Evolutionary conservation across 768 basidiomycete genomes (phyloP).

Genomic region (Serendipita vermifera): DNA sequence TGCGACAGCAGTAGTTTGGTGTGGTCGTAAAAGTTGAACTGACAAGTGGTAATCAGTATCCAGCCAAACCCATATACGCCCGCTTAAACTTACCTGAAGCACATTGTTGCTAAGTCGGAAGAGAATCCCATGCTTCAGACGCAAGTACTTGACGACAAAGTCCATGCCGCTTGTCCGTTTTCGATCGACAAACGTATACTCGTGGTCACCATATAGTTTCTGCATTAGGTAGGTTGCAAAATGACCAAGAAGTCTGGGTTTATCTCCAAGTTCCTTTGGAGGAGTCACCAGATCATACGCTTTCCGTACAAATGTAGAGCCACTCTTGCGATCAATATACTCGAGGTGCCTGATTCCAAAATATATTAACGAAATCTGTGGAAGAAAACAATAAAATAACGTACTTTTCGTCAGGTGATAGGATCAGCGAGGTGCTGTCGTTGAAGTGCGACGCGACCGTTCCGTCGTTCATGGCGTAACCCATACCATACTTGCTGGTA

Average conservation of each 20-base stretch:
- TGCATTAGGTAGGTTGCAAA: slow-evolving; percentile 95
- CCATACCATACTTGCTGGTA: slow-evolving; percentile 99
- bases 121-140: slow-evolving; percentile 94
- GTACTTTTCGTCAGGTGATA: slow-evolving; percentile 78
- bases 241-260: slow-evolving; percentile 84
- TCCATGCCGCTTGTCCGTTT: slow-evolving; percentile 72
- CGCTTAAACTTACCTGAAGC: slow-evolving; percentile 55
- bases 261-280: slow-evolving; percentile 74
- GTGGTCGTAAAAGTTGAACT: slow-evolving; percentile 99
- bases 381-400: slow-evolving; percentile 23
- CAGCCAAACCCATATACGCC: neutral
- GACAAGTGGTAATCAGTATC: slow-evolving; percentile 11
- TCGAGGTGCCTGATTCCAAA: slow-evolving; percentile 82
- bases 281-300: slow-evolving; percentile 54
- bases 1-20: slow-evolving; percentile 84
- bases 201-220: slow-evolving; percentile 69
- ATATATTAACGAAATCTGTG: slow-evolving; percentile 7
- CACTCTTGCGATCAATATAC: slow-evolving; percentile 56
- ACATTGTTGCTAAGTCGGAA: slow-evolving; percentile 94
- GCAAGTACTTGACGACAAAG: slow-evolving; percentile 87
- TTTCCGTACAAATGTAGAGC: slow-evolving; percentile 57
- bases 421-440: slow-evolving; percentile 75
- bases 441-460: slow-evolving; percentile 94
- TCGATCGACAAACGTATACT: slow-evolving; percentile 64
- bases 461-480: slow-evolving; percentile 91